These are phyloP conservation scores for Echium plantagineum DNA, from an alignment of 257 asterid genomes.

Conservation along the genomic window DNA sequence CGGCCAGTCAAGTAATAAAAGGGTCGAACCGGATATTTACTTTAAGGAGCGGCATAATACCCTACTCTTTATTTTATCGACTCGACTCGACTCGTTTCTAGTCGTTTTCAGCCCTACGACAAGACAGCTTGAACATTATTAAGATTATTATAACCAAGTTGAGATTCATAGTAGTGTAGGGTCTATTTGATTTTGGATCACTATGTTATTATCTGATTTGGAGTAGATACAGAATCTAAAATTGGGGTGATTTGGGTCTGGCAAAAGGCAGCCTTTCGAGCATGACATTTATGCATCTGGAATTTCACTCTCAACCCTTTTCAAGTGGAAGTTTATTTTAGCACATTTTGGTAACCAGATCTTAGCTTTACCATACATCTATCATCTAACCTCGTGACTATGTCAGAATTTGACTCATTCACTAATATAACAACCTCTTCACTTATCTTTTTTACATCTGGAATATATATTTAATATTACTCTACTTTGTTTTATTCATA, in stretches of 20 bases:
- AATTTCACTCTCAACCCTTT: background rate
- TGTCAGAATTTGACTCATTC: slow-evolving; percentile 9
- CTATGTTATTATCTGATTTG: background rate
- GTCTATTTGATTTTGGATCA: background rate
- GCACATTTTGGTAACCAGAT: background rate
- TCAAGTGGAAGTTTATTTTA: background rate
- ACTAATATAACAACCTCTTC: slow-evolving; percentile 4
- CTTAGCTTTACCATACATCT: slow-evolving; percentile 7
- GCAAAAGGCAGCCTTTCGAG: background rate
- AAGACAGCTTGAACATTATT: no score
- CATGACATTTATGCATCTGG: background rate
- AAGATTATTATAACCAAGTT: no score
- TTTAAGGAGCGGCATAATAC: no score
- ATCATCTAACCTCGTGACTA: slow-evolving; percentile 16
- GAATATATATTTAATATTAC: no score
- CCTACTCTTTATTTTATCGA: no score
- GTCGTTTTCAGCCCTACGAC: no score
- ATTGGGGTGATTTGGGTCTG: background rate
- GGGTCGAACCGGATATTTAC: no score
- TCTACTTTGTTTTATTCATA: no score
- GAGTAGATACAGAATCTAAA: background rate
- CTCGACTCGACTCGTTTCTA: no score
- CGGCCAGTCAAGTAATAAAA: no score
- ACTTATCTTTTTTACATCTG: background rate
- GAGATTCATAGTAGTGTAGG: background rate